These are phyloP conservation scores for Trichophyton simii DNA, from an alignment of 2,329 filamentous ascomycete species.

Conservation along the genomic window DNA sequence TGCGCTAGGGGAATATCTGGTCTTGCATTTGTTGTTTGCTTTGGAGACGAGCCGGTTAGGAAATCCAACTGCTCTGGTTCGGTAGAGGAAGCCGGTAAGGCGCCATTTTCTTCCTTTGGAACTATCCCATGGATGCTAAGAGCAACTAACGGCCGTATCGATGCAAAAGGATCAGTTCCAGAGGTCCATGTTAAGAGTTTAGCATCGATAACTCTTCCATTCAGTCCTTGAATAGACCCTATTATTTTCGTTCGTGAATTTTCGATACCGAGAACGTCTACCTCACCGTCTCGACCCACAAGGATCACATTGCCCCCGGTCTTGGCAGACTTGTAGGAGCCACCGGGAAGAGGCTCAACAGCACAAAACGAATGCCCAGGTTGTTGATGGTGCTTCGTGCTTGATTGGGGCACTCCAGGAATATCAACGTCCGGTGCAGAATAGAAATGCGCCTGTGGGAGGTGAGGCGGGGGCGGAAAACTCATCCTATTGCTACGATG, in stretches of 20 bases:
- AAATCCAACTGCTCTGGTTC: conserved; percentile 27
- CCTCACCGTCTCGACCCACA: conserved; percentile 64
- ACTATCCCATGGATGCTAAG: conserved; percentile 65
- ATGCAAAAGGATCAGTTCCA: conserved; percentile 39
- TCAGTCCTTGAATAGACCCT: conserved; percentile 60
- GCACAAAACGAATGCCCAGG: conserved; percentile 61
- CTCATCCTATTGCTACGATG: conserved; percentile 20
- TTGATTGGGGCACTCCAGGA: conserved; percentile 23
- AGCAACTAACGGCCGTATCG: conserved; percentile 60
- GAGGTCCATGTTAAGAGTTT: conserved; percentile 65
- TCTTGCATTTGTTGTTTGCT: conserved; percentile 16
- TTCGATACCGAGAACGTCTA: conserved; percentile 63
- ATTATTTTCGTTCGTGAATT: conserved; percentile 59
- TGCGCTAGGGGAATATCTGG: conserved; percentile 47
- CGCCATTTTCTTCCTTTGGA: conserved; percentile 31
- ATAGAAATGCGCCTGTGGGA: conserved; percentile 67
- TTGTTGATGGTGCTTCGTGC: not conserved
- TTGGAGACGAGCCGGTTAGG: conserved; percentile 18
- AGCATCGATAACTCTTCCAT: conserved; percentile 67
- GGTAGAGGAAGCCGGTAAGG: conserved; percentile 19
- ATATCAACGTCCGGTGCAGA: conserved; percentile 60
- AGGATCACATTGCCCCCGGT: conserved; percentile 53
- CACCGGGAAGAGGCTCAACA: conserved; percentile 55
- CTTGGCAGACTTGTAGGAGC: conserved; percentile 31
- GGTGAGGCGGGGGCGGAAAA: conserved; percentile 51